Base-by-base conservation (phyloP, 139 green algal genomes). In the Trebouxia sp. region DNA sequence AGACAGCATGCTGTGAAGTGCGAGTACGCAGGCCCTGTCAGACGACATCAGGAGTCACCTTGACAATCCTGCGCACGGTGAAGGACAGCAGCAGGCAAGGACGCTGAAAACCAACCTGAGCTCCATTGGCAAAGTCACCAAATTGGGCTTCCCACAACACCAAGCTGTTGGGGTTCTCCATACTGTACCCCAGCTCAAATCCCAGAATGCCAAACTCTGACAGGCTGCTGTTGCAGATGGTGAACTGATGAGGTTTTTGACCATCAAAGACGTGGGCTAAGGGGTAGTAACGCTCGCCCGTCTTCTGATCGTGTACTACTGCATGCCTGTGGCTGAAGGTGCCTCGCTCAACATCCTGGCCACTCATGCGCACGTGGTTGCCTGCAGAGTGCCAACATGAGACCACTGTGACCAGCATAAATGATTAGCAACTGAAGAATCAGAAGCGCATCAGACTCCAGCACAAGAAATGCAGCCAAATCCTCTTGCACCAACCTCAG, bases 91-190 rank as follows among this genome's bases (percentile, higher is more conserved):
- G 37, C 35, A 32, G 38, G 37, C 47, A 12, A 14, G 39, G 1
- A 20, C 28, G 38, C 5, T 17, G 17, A n/a, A 9, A 7, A 42
- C 67, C 24, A 50, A 91, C 89, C 90, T 97, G 93, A 11, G 94
- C 96, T 2, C 92, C 92, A 87, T 99, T 99, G 48, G 96, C 93
- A 90, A 99, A 99, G 90, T 99, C 96, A 4, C 96, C 96, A 80
- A 99, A 99, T 89, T 99, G 94, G 42, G 95, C 94, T 88, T 98
- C 95, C 95, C 95, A 98, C 55, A 98, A 89, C 62, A 98, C 92
- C 56, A 99, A 89, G 50, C 87, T 91, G 89, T 99, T 99, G 78
- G 96, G 96, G 87, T 94, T 95, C 87, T 99, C 96, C 88, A 99
- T 93, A 17, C 83, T 91, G 90, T 99, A 99, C 37, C 97, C 96